A percentile compares a stretch with the other conserved stretches of the same genome.
Evolutionary conservation across 768 basidiomycete species (phyloP).

Genomic region (Lentinula sp.): DNA sequence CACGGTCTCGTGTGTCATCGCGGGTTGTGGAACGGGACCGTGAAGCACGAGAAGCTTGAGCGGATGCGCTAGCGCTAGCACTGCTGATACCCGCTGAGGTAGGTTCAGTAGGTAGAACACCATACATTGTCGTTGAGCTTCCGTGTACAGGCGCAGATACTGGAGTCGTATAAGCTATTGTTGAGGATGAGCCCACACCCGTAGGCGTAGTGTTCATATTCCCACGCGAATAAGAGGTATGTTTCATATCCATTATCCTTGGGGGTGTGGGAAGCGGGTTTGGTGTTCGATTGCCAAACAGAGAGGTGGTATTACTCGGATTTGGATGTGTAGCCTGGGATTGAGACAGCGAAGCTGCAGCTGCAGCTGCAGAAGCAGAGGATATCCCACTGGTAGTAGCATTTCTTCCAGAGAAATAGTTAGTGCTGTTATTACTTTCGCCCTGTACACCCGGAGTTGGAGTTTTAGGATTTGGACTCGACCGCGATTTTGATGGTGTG

Average conservation of each 20-base stretch:
- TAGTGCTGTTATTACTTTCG: not conserved
- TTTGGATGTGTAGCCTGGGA: conserved; percentile 7
- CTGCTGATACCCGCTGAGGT: not conserved
- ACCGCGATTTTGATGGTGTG: conserved; percentile 3
- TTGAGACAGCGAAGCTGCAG: not conserved
- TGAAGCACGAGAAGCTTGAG: not conserved
- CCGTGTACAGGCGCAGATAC: not conserved
- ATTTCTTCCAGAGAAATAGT: not conserved
- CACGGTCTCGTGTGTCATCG: not conserved
- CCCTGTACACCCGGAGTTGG: not conserved
- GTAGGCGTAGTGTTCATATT: not conserved
- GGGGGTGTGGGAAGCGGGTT: conserved; percentile 5
- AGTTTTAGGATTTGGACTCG: conserved; percentile 1
- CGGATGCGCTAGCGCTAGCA: conserved; percentile 12
- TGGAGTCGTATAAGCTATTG: not conserved
- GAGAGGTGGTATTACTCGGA: not conserved
- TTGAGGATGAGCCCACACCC: not conserved
- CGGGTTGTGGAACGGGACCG: not conserved
- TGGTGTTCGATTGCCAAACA: not conserved
- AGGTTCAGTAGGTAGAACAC: not conserved
- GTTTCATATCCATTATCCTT: not conserved
- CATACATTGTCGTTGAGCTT: not conserved
- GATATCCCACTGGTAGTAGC: not conserved
- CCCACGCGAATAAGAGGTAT: not conserved
- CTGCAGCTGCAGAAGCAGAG: conserved; percentile 6